Conservation (phyloP, 257 asterid genomes). For the Euphrasia confusa region DNA sequence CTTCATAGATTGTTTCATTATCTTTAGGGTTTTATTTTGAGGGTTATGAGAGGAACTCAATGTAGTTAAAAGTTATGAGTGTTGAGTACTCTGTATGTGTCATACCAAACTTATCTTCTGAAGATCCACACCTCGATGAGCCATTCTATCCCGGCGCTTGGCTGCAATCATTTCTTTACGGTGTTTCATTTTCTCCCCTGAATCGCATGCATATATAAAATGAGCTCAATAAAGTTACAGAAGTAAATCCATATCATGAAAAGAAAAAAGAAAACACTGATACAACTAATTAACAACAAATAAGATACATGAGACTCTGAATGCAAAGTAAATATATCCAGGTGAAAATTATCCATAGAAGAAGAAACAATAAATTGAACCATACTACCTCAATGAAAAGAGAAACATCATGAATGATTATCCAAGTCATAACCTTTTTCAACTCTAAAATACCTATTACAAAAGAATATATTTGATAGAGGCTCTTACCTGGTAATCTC, state of each 20-base stretch:
- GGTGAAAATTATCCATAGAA: too few species aligned
- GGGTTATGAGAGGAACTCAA: background rate
- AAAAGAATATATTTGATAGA: constrained; percentile 4
- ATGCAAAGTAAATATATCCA: background rate
- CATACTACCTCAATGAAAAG: too few species aligned
- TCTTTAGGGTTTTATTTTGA: too few species aligned
- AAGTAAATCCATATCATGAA: background rate
- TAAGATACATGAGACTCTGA: background rate
- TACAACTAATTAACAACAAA: constrained; percentile 3
- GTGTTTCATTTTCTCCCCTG: constrained; percentile 91
- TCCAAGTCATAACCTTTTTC: constrained; percentile 2
- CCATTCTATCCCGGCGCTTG: constrained; percentile 84
- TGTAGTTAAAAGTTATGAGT: background rate
- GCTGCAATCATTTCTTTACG: constrained; percentile 75
- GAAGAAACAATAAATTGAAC: too few species aligned
- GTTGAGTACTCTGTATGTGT: background rate
- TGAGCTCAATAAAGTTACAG: constrained; percentile 23
- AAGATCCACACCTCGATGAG: constrained; percentile 81
- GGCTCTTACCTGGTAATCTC: constrained; percentile 46
- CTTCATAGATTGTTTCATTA: too few species aligned
- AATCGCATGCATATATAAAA: constrained; percentile 18
- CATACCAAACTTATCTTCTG: constrained; percentile 77
- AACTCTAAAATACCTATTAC: constrained; percentile 7
- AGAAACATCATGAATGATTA: background rate
- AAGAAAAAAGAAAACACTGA: background rate